Evolutionary conservation across 495 filamentous ascomycete species (phyloP), one percentile per base, ranked within the genome.

Genomic region (Penicillium malachiteum): DNA sequence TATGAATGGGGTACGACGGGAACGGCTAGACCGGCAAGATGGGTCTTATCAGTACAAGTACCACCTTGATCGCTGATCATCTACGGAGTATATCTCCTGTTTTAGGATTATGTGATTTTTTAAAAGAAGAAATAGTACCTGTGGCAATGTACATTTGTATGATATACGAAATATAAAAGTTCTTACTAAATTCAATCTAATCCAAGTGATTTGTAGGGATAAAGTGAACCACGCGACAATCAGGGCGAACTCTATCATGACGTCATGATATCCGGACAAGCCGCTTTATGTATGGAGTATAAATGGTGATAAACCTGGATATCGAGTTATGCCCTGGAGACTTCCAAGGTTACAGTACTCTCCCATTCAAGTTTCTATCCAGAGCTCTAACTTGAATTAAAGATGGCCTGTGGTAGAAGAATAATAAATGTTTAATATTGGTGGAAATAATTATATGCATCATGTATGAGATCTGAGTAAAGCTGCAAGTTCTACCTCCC

Each of bases 21-120:
- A 64, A 57, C 62, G 62, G 62, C 48, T 62, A 54, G 17, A 42
- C 46, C 62, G 62, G 62, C 62, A 64, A 21, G 51, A 42, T 48
- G 38, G 40, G 35, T 42, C 57, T 56, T 60, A 60, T 41, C 49
- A 45, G 48, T 55, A 50, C 7, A 21, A 33, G 48, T 55, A 50
- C 7, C 37, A 33, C 46, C 31, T 14, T 52, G 48, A 42, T 40
- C 47, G 32, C 30, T 32, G 47, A 49, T 49, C 33, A 31, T 13
- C 3, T 26, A 48, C 30, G 5, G 26, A 8, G 42, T 13, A 48
- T 11, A 49, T 35, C 45, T 6, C 13, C 30, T 32, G 30, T 7
- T 14, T n/a, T 18, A 16, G 2, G 12, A 10, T 13, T 2, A 7
- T 21, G 18, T 17, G 11, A 14, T 14, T 9, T 14, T 41, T 10